Evolutionary conservation across 2,329 filamentous ascomycete species (phyloP).

Genomic region (Aspergillus unguis): DNA sequence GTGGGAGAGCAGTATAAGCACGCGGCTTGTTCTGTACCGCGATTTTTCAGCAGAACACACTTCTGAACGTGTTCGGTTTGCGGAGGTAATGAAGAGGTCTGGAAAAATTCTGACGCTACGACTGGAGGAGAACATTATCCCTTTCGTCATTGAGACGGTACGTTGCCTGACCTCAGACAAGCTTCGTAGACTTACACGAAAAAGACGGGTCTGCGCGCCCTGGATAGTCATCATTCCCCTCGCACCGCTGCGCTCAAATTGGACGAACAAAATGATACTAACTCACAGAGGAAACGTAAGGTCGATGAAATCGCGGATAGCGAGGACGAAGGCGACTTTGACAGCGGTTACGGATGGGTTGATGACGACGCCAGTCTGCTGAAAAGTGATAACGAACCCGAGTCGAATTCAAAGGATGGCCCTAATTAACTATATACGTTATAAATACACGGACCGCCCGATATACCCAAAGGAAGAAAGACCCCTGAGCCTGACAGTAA

Average conservation of each 20-base stretch:
- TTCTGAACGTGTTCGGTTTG: slow-evolving; percentile 55
- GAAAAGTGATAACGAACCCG: background rate
- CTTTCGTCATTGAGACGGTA: slow-evolving; percentile 42
- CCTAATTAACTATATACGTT: background rate
- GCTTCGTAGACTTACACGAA: background rate
- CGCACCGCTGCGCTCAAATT: slow-evolving; percentile 2
- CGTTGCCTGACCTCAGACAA: slow-evolving; percentile 2
- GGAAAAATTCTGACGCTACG: slow-evolving; percentile 45
- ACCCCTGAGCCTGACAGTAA: no score
- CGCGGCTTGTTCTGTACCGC: slow-evolving; percentile 72
- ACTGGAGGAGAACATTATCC: slow-evolving; percentile 31
- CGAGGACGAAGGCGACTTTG: slow-evolving; percentile 41
- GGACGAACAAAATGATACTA: slow-evolving; percentile 8
- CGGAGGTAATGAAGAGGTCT: slow-evolving; percentile 63
- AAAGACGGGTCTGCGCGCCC: slow-evolving; percentile 16
- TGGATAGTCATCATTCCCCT: slow-evolving; percentile 4
- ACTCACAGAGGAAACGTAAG: slow-evolving; percentile 40
- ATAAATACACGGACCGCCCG: background rate
- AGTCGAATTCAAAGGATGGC: no score
- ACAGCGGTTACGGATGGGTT: slow-evolving; percentile 30
- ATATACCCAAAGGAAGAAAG: background rate
- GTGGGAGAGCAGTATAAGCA: slow-evolving; percentile 77
- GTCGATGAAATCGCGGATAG: slow-evolving; percentile 44
- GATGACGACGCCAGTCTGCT: slow-evolving; percentile 17
- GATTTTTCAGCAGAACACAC: slow-evolving; percentile 59